A percentile compares a stretch with the other conserved stretches of the same genome.
These are phyloP conservation scores for Aspergillus aculeatus DNA, from an alignment of 2,329 filamentous ascomycete genomes.

Conservation along the genomic window DNA sequence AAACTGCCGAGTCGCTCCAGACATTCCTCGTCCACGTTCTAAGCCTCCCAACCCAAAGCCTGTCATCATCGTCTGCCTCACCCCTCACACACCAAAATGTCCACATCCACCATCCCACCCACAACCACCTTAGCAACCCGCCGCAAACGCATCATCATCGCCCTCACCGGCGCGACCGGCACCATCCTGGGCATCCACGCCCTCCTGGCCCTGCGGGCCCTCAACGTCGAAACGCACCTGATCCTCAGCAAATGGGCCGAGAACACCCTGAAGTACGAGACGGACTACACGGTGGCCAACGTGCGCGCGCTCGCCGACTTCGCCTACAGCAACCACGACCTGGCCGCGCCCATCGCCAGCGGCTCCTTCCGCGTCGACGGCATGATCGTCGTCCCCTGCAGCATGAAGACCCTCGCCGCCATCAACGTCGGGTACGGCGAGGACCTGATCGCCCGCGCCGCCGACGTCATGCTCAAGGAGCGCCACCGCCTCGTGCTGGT, in stretches of 20 bases:
- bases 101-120: neutral
- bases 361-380: conserved; percentile 46
- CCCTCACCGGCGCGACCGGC: conserved; percentile 53
- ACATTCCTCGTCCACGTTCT: no score
- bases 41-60: neutral
- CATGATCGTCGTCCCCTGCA: conserved; percentile 52
- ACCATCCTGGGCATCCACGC: conserved; percentile 44
- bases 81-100: neutral
- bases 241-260: conserved; percentile 52
- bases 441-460: conserved; percentile 47
- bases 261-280: conserved; percentile 50
- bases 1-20: no score
- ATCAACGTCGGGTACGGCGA: conserved; percentile 45
- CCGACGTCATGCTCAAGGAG: conserved; percentile 51
- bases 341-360: conserved; percentile 47
- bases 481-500: conserved; percentile 40
- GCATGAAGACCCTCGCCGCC: conserved; percentile 50
- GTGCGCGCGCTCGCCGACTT: conserved; percentile 41
- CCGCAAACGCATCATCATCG: conserved; percentile 45
- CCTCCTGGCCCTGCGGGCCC: conserved; percentile 40
- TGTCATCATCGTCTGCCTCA: no score
- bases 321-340: conserved; percentile 43
- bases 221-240: conserved; percentile 50
- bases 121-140: neutral
- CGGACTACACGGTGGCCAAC: conserved; percentile 37